A percentile compares a stretch with the other conserved stretches of the same genome.
Conservation (phyloP, 2,329 filamentous ascomycete species). For the Pseudogymnoascus verrucosus region DNA sequence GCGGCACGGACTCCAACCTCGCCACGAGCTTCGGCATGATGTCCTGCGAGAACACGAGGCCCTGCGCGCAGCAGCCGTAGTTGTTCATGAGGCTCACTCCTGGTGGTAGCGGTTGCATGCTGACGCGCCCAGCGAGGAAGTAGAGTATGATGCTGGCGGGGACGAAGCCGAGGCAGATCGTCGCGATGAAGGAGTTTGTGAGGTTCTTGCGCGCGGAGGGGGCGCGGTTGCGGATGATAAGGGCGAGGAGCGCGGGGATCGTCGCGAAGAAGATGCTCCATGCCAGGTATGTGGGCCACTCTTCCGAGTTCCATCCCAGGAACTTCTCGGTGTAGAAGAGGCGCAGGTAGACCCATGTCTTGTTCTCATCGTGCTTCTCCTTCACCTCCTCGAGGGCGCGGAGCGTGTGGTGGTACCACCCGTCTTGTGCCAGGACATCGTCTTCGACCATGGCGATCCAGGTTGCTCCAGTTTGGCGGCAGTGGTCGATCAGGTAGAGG, state of each 20-base stretch:
- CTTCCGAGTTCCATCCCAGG: slow-evolving; percentile 34
- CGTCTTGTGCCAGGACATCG: slow-evolving; percentile 30
- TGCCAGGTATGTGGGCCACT: slow-evolving; percentile 26
- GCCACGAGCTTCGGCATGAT: slow-evolving; percentile 24
- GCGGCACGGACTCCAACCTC: slow-evolving; percentile 9
- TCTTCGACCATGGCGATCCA: slow-evolving; percentile 34
- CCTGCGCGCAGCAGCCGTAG: slow-evolving; percentile 34
- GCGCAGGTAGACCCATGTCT: slow-evolving; percentile 27
- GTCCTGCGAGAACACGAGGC: slow-evolving; percentile 28
- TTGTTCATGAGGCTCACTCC: slow-evolving; percentile 30
- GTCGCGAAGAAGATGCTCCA: slow-evolving; percentile 5
- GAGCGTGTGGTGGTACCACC: slow-evolving; percentile 29
- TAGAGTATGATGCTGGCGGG: slow-evolving; percentile 14
- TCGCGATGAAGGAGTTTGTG: slow-evolving; percentile 7
- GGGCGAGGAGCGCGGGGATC: neutral
- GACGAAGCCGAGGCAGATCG: slow-evolving; percentile 11
- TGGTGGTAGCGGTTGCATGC: slow-evolving; percentile 12
- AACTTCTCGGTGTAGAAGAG: slow-evolving; percentile 33
- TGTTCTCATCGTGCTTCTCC: slow-evolving; percentile 15
- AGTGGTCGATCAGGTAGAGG: slow-evolving; percentile 25
- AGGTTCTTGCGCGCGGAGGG: neutral
- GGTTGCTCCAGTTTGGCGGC: slow-evolving; percentile 22
- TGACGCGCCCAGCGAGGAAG: slow-evolving; percentile 15
- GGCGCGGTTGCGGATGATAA: neutral
- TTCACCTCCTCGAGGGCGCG: slow-evolving; percentile 27